phyloP scores from a whole-genome alignment of 192 early-diverging fungal genomes.

The Diversispora epigaea region DNA sequence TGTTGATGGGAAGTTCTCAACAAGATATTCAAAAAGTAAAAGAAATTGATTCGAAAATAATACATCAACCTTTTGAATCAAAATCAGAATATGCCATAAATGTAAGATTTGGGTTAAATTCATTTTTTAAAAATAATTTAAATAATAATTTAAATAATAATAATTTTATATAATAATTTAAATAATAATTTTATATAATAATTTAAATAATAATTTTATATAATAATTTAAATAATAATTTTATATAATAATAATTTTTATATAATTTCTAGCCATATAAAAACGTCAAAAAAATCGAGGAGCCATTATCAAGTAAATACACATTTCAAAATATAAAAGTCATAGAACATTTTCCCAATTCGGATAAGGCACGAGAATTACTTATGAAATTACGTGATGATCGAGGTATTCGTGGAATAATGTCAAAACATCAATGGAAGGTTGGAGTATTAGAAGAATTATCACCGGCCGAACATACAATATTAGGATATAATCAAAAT shows the following conservation, averaged over 20 bases:
- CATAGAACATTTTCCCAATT: conserved; percentile 54
- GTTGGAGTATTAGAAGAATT: conserved; percentile 69
- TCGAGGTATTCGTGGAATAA: conserved; percentile 55
- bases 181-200: no score
- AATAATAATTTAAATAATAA: neutral
- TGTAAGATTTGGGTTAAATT: conserved; percentile 16
- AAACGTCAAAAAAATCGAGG: neutral
- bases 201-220: no score
- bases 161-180: no score
- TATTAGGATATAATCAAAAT: conserved; percentile 74
- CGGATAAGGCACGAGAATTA: conserved; percentile 54
- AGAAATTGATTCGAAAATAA: conserved; percentile 12
- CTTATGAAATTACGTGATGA: conserved; percentile 71
- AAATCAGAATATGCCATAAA: conserved; percentile 9
- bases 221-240: neutral
- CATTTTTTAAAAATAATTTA: neutral
- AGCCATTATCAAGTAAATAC: conserved; percentile 39
- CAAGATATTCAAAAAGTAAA: conserved; percentile 40
- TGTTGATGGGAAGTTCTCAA: conserved; percentile 55
- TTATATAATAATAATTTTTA: no score
- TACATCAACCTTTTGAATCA: conserved; percentile 29
- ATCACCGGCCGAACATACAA: conserved; percentile 61
- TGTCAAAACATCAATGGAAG: conserved; percentile 62
- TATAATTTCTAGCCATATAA: conserved; percentile 17
- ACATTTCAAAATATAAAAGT: conserved; percentile 61